Evolutionary conservation across 225 moss, liverwort and hornwort genomes (phyloP).

Genomic region (Rhytidiadelphus loreus): DNA sequence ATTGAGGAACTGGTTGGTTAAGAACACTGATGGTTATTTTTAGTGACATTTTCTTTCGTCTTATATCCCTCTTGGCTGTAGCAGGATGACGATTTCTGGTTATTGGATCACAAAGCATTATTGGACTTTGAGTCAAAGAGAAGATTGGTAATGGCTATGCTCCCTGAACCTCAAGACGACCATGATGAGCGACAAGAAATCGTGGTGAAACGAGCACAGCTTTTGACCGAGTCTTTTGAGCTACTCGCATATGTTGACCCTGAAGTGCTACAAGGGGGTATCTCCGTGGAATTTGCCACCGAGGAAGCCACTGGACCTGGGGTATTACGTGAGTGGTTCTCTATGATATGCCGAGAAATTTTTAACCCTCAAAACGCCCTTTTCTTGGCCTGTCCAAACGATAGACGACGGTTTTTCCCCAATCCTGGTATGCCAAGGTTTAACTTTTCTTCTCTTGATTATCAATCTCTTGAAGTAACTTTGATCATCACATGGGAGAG

Average conservation of each 20-base stretch:
- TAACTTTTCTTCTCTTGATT: neutral
- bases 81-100: constrained; percentile 94
- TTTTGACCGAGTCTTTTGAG: constrained; percentile 89
- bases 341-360: constrained; percentile 95
- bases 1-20: neutral
- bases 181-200: constrained; percentile 96
- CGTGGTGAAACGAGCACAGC: constrained; percentile 75
- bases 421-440: constrained; percentile 63
- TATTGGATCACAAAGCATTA: constrained; percentile 67
- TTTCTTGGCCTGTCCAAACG: constrained; percentile 88
- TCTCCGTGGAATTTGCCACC: constrained; percentile 87
- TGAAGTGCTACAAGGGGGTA: constrained; percentile 83
- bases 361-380: constrained; percentile 97
- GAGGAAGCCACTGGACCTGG: constrained; percentile 99
- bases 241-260: constrained; percentile 79
- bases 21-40: neutral
- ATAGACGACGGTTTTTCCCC: constrained; percentile 79
- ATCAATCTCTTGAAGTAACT: neutral
- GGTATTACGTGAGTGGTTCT: constrained; percentile 98
- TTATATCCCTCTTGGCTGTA: constrained; percentile 7
- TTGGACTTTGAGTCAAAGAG: constrained; percentile 89
- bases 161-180: constrained; percentile 98
- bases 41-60: neutral
- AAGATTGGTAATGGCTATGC: constrained; percentile 91
- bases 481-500: neutral